phyloP scores from a whole-genome alignment of 2,329 filamentous ascomycete species.

The Cladosporium halotolerans region DNA sequence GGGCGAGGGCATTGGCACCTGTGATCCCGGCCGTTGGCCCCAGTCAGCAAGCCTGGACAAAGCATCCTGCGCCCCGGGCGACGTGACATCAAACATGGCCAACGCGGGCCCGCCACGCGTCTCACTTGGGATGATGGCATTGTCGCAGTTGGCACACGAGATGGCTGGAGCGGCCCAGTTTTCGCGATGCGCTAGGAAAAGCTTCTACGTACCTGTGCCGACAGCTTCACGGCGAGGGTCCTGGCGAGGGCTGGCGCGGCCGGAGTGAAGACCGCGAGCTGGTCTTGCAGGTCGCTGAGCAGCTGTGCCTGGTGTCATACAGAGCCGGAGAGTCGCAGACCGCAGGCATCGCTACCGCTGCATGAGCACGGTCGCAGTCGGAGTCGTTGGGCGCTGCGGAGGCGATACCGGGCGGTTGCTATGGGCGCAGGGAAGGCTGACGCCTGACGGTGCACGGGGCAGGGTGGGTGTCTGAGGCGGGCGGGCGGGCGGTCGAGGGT shows the following conservation, averaged over 20 bases:
- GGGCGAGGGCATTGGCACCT: conserved; percentile 26
- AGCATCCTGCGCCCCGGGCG: conserved; percentile 18
- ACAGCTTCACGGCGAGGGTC: not conserved
- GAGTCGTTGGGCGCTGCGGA: conserved; percentile 4
- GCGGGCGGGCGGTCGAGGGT: no score
- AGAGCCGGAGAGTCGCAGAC: not conserved
- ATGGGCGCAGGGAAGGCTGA: not conserved
- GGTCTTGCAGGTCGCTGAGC: not conserved
- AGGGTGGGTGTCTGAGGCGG: no score
- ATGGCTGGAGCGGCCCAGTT: conserved; percentile 7
- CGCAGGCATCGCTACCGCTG: conserved; percentile 2
- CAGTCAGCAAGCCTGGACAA: conserved; percentile 24
- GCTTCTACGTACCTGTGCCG: conserved; percentile 11
- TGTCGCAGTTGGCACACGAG: conserved; percentile 6
- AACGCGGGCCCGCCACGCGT: conserved; percentile 6
- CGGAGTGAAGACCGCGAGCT: not conserved
- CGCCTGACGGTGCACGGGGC: no score
- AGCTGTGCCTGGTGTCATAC: not conserved
- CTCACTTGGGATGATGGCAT: conserved; percentile 10
- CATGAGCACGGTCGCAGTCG: conserved; percentile 4
- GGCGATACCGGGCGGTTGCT: conserved; percentile 5
- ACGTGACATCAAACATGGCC: conserved; percentile 22
- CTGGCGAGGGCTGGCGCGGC: not conserved
- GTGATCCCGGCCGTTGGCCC: conserved; percentile 16
- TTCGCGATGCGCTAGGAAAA: conserved; percentile 6